Percentiles rank a stretch among this genome's conserved stretches.
These are phyloP conservation scores for Cryphonectria japonica DNA, from an alignment of 2,329 filamentous ascomycete genomes.

Conservation along the genomic window DNA sequence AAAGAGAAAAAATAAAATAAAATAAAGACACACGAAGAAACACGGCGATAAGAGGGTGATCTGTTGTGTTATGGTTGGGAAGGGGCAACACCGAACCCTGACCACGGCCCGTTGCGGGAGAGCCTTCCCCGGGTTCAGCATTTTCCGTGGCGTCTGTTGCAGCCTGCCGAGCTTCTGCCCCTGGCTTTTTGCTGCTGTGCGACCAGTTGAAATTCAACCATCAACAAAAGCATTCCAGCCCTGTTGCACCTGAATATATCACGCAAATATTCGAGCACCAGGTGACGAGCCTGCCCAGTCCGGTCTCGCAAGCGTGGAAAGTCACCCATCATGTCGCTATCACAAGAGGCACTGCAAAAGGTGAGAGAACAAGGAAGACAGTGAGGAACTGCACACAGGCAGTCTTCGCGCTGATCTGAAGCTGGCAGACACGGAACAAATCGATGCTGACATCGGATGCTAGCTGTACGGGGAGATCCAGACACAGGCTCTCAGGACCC, in stretches of 20 bases:
- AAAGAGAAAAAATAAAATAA: not conserved
- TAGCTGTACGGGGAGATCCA: slow-evolving; percentile 94
- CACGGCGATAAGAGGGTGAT: not conserved
- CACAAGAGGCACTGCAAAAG: slow-evolving; percentile 93
- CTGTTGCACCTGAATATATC: not conserved
- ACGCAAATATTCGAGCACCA: not conserved
- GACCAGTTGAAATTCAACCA: not conserved
- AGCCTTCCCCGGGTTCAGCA: not conserved
- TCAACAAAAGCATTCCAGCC: not conserved
- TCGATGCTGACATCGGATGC: slow-evolving; percentile 4
- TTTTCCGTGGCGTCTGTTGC: not conserved
- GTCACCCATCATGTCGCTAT: slow-evolving; percentile 71
- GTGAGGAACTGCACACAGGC: not conserved
- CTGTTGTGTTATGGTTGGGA: not conserved
- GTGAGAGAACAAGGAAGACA: slow-evolving; percentile 48
- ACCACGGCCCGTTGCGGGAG: not conserved
- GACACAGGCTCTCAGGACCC: slow-evolving; percentile 81
- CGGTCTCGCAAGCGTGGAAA: not conserved
- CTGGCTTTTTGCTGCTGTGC: not conserved
- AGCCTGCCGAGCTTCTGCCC: not conserved
- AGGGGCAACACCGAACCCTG: slow-evolving; percentile 3
- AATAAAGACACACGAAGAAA: not conserved
- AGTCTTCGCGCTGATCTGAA: not conserved
- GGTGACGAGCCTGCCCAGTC: not conserved
- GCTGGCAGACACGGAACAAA: not conserved